Percentiles rank a stretch among this genome's conserved stretches.
Evolutionary conservation across 2,329 filamentous ascomycete species (phyloP).

Genomic region (Ascochyta koolunga): DNA sequence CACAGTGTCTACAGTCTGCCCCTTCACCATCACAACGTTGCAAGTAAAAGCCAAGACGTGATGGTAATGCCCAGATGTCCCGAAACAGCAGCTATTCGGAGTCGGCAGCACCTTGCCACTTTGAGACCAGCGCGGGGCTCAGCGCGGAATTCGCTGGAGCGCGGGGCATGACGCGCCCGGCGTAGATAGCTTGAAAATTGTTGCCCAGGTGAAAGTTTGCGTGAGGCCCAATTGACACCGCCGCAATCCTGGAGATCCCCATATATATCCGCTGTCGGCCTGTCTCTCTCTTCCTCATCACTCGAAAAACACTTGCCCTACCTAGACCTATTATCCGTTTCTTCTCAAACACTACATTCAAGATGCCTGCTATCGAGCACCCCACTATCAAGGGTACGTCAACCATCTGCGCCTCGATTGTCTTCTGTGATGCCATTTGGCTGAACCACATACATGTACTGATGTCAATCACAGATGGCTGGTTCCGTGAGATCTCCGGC

Average conservation of each 20-base stretch:
- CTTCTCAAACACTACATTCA: conserved; percentile 35
- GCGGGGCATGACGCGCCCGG: conserved; percentile 30
- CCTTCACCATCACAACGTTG: background rate
- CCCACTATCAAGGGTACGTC: conserved; percentile 74
- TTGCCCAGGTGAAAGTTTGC: conserved; percentile 28
- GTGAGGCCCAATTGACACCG: conserved; percentile 29
- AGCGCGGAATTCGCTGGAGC: background rate
- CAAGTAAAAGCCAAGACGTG: background rate
- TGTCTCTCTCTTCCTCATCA: conserved; percentile 12
- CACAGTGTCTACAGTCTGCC: background rate
- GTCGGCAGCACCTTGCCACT: conserved; percentile 19
- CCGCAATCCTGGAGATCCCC: conserved; percentile 30
- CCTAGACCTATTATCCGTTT: conserved; percentile 2
- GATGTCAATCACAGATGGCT: conserved; percentile 76
- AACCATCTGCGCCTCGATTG: background rate
- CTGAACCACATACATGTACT: background rate
- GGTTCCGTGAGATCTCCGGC: conserved; percentile 98
- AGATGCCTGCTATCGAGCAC: conserved; percentile 72
- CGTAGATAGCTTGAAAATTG: conserved; percentile 24
- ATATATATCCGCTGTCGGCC: conserved; percentile 27
- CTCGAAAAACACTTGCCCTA: conserved; percentile 8
- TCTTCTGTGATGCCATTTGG: background rate
- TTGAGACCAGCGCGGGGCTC: background rate
- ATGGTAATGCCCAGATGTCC: background rate
- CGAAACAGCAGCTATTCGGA: conserved; percentile 8